phyloP scores from a whole-genome alignment of 2,329 filamentous ascomycete genomes.

The Chaetomiaceae sp. region DNA sequence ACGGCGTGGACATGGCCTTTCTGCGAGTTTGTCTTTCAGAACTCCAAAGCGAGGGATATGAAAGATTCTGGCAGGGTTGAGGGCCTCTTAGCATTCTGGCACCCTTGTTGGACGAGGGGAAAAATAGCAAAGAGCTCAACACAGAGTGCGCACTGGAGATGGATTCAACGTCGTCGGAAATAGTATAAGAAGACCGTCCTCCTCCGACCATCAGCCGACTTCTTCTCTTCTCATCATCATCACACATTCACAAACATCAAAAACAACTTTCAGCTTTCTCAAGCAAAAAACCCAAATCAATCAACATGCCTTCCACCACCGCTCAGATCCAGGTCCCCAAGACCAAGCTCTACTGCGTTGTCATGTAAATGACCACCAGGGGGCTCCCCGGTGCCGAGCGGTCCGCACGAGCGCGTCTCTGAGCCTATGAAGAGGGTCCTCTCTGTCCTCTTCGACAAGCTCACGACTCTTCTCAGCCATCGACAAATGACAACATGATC shows the following conservation, averaged over 20 bases:
- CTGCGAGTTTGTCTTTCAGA: slow-evolving; percentile 1
- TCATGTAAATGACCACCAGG: slow-evolving; percentile 29
- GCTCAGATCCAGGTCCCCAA: slow-evolving; percentile 24
- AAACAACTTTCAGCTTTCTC: slow-evolving; percentile 13
- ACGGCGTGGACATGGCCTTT: neutral
- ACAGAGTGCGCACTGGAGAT: neutral
- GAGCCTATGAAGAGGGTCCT: slow-evolving; percentile 4
- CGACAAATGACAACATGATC: too few species aligned
- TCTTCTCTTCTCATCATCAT: slow-evolving; percentile 22
- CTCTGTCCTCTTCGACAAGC: slow-evolving; percentile 6
- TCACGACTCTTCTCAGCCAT: neutral
- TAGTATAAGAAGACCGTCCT: slow-evolving; percentile 22
- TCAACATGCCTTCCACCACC: slow-evolving; percentile 31
- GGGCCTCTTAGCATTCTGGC: slow-evolving; percentile 5
- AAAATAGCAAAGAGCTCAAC: neutral
- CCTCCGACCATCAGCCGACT: slow-evolving; percentile 3
- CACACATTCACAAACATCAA: slow-evolving; percentile 11
- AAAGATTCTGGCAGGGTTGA: slow-evolving; percentile 2
- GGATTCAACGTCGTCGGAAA: neutral
- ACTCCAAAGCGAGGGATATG: slow-evolving; percentile 1
- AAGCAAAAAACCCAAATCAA: slow-evolving; percentile 19
- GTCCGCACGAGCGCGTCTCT: slow-evolving; percentile 1
- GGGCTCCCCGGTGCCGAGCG: slow-evolving; percentile 1
- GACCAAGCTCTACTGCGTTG: slow-evolving; percentile 29
- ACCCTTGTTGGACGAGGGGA: too few species aligned